Percentiles rank a stretch among this genome's conserved stretches.
phyloP scores from a whole-genome alignment of 805 yeast genomes.

The Tetrapisispora taiwanensis region DNA sequence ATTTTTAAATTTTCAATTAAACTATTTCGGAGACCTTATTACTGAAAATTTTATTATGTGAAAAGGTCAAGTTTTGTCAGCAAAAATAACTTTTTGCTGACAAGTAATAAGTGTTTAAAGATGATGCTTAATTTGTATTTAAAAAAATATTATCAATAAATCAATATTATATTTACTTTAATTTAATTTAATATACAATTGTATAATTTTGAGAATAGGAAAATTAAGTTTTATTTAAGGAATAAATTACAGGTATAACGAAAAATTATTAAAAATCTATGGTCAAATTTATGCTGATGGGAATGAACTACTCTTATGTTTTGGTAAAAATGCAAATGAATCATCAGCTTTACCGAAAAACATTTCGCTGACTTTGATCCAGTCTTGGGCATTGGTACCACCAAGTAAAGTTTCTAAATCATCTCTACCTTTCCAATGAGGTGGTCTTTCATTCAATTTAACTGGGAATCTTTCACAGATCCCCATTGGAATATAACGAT shows the following conservation, averaged over 20 bases:
- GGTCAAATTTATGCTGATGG: background rate
- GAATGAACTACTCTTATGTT: slow-evolving; percentile 85
- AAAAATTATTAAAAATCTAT: too few relatives aligned
- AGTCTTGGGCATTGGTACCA: slow-evolving; percentile 75
- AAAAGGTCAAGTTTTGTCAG: too few relatives aligned
- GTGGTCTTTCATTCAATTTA: slow-evolving; percentile 86
- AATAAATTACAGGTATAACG: too few relatives aligned
- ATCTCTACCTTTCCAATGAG: slow-evolving; percentile 83
- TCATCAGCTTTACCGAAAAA: slow-evolving; percentile 80
- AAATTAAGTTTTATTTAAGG: too few relatives aligned
- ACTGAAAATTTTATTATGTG: too few relatives aligned
- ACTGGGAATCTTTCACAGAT: slow-evolving; percentile 83
- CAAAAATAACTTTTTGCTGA: too few relatives aligned
- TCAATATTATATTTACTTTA: background rate
- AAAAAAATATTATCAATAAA: too few relatives aligned
- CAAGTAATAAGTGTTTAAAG: too few relatives aligned
- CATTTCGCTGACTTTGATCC: slow-evolving; percentile 95
- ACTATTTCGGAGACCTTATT: background rate
- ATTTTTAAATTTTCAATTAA: background rate
- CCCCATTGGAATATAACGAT: slow-evolving; percentile 90
- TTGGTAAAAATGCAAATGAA: slow-evolving; percentile 72
- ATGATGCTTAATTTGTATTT: too few relatives aligned
- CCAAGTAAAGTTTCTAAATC: slow-evolving; percentile 87
- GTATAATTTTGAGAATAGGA: too few relatives aligned
- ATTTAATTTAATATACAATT: background rate